Percentiles rank a stretch among this genome's conserved stretches.
These are phyloP conservation scores for Xylaria sp. DNA, from an alignment of 2,329 filamentous ascomycete species.

Conservation along the genomic window DNA sequence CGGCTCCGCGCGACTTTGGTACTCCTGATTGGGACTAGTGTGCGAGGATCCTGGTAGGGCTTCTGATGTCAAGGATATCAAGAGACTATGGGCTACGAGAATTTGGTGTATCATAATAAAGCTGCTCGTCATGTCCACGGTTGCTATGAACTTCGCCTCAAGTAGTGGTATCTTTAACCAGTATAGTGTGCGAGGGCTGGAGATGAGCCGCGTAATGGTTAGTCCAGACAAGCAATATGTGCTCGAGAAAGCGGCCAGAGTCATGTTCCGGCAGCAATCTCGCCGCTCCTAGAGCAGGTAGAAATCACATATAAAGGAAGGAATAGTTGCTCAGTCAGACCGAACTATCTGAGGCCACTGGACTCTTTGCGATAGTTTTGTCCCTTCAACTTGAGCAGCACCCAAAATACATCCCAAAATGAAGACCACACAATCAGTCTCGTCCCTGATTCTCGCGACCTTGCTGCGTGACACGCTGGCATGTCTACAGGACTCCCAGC, in stretches of 20 bases:
- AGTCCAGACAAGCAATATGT: neutral
- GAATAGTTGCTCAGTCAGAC: neutral
- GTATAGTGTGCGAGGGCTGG: constrained; percentile 25
- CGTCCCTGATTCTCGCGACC: neutral
- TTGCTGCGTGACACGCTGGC: constrained; percentile 8
- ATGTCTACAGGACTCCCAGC: constrained; percentile 17
- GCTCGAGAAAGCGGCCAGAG: neutral
- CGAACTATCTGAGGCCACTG: neutral
- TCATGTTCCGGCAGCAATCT: neutral
- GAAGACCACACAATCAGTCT: constrained; percentile 7
- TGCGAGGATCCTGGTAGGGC: constrained; percentile 28
- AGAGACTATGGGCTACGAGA: neutral
- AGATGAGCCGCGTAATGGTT: neutral
- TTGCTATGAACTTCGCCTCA: neutral
- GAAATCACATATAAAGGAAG: constrained; percentile 12
- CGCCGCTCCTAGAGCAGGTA: neutral
- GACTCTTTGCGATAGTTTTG: neutral
- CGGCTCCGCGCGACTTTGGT: neutral
- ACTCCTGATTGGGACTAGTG: constrained; percentile 22
- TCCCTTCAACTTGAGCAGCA: neutral
- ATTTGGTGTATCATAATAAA: neutral
- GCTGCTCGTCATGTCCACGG: neutral
- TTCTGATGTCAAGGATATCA: neutral
- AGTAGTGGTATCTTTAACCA: constrained; percentile 5
- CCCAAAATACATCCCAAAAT: constrained; percentile 12